A percentile compares a stretch with the other conserved stretches of the same genome.
Evolutionary conservation across 73 alveolate species (phyloP).

Genomic region (Tetrahymena borealis): DNA sequence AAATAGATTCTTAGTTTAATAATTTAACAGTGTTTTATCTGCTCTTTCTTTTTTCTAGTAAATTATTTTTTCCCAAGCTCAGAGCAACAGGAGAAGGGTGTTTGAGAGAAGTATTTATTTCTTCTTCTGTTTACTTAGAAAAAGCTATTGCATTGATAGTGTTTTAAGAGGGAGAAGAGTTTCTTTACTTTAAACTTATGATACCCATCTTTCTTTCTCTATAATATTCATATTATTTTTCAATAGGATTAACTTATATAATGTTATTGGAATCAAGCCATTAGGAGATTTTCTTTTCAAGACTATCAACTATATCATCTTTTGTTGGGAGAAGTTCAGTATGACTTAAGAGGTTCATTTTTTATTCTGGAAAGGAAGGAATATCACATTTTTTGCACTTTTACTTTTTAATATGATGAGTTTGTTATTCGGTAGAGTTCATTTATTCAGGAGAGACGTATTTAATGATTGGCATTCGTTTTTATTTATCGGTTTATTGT

Average conservation of each 20-base stretch:
- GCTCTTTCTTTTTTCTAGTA: not conserved
- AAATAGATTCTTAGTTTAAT: not conserved
- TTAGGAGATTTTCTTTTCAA: not conserved
- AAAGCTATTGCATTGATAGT: not conserved
- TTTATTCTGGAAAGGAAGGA: not conserved
- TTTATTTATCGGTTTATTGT: not conserved
- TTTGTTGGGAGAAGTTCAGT: not conserved
- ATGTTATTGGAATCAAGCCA: not conserved
- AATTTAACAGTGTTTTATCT: not conserved
- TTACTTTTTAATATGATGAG: not conserved
- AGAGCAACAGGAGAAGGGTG: not conserved
- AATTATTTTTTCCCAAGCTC: not conserved
- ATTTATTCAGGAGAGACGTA: not conserved
- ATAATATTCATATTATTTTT: not conserved
- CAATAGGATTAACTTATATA: not conserved
- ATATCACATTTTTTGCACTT: not conserved
- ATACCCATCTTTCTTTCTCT: not conserved
- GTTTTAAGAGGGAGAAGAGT: not conserved
- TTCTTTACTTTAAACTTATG: not conserved
- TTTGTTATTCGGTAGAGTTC: not conserved
- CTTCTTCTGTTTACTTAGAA: not conserved
- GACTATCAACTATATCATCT: not conserved
- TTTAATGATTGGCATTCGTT: not conserved
- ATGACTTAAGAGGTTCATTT: not conserved
- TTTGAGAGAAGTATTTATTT: not conserved